A percentile compares a stretch with the other conserved stretches of the same genome.
phyloP scores from a whole-genome alignment of 1,139 yeast species.

The Suhomyces maxii region DNA sequence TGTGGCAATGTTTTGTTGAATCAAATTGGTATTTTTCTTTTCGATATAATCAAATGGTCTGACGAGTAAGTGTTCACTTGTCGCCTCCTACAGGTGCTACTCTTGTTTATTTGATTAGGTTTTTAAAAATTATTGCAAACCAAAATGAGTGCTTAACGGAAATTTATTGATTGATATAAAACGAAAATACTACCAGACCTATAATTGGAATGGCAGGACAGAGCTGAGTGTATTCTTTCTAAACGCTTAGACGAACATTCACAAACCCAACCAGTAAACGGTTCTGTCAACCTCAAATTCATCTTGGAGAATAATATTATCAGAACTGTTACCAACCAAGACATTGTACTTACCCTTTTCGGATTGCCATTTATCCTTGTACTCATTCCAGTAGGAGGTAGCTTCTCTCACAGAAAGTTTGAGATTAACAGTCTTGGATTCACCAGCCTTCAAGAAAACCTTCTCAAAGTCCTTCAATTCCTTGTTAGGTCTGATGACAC shows the following conservation, averaged over 20 bases:
- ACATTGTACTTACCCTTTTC: conserved; percentile 52
- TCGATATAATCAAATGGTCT: no score
- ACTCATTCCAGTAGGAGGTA: conserved; percentile 54
- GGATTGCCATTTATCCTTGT: conserved; percentile 49
- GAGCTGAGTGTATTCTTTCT: no score
- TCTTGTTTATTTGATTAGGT: no score
- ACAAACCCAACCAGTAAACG: conserved; percentile 19
- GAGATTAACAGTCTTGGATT: conserved; percentile 35
- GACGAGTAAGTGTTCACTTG: no score
- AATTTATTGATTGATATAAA: no score
- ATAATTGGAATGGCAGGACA: no score
- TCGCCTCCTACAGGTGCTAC: no score
- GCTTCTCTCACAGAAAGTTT: conserved; percentile 47
- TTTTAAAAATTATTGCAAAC: no score
- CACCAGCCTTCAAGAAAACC: conserved; percentile 43
- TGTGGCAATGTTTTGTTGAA: no score
- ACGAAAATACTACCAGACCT: no score
- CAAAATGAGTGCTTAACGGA: no score
- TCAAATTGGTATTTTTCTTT: no score
- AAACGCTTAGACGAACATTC: neutral
- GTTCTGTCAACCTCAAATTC: conserved; percentile 14
- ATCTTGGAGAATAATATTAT: conserved; percentile 19
- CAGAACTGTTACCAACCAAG: conserved; percentile 42
- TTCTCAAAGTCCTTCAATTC: conserved; percentile 59
- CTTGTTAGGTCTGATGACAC: conserved; percentile 51